A percentile compares a stretch with the other conserved stretches of the same genome.
Evolutionary conservation across 2,329 filamentous ascomycete species (phyloP).

Genomic region (Thelonectria blattea): DNA sequence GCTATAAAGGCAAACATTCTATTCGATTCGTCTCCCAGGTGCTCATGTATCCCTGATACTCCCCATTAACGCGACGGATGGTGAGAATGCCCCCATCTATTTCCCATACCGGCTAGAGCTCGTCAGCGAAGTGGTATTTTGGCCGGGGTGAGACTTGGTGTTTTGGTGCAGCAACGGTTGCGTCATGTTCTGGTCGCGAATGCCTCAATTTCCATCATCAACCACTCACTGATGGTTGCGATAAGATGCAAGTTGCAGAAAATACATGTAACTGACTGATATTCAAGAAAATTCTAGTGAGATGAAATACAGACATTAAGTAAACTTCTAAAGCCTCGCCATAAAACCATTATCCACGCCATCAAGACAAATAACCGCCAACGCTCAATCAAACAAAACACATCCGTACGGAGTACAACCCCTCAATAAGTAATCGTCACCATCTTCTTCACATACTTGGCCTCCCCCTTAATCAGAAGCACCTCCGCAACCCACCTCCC

Average conservation of each 20-base stretch:
- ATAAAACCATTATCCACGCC: too few species aligned
- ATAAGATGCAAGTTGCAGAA: too few species aligned
- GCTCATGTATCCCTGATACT: not conserved
- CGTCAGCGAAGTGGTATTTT: not conserved
- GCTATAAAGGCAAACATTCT: not conserved
- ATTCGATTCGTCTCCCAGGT: not conserved
- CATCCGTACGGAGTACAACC: too few species aligned
- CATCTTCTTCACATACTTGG: slow-evolving; percentile 45
- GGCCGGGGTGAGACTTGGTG: not conserved
- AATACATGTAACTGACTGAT: too few species aligned
- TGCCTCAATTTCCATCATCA: too few species aligned
- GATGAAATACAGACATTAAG: too few species aligned
- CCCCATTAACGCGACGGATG: not conserved
- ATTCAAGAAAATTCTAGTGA: too few species aligned
- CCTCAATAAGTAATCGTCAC: slow-evolving; percentile 45
- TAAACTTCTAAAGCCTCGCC: too few species aligned
- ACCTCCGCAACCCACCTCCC: slow-evolving; percentile 55
- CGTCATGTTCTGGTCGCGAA: too few species aligned
- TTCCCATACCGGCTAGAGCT: not conserved
- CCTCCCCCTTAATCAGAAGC: slow-evolving; percentile 36
- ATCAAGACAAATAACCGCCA: not conserved
- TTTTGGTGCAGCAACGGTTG: too few species aligned
- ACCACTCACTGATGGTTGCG: too few species aligned
- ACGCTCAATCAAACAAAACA: not conserved
- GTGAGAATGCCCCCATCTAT: not conserved